Base-by-base conservation (phyloP, 176 grass and related monocot genomes). In the Triticum monococcum region DNA sequence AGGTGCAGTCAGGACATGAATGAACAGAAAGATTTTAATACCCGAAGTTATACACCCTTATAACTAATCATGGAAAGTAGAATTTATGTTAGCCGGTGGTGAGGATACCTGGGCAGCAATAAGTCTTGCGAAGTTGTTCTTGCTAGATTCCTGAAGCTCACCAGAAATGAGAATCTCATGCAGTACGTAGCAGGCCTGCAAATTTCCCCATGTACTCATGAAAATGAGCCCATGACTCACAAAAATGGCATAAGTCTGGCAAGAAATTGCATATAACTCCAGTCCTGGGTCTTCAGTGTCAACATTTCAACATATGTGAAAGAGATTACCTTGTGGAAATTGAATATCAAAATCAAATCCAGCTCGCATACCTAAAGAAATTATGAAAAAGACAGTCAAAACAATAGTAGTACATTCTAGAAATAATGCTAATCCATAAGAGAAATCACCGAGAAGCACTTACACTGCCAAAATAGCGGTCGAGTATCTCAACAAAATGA, bases 321-420 rank as follows among this genome's bases (percentile, higher is more conserved):
- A 71, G 77, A 64, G 9, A 65, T 46, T 94, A 98, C 97, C 94
- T 98, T 98, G 64, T 98, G 94, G 78, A 96, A 98, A 87, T 94
- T 98, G 89, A 98, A 98, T 88, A 98, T 98, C 82, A 98, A 93
- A 90, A 98, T 98, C 82, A 98, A 93, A 90, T 98, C 97, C 77
- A 98, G 88, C 80, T 98, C 97, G 20, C 97, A 45, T 12, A 38
- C 37, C 97, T 98, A 72, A 85, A 76, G 56, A 80, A 24, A 80
- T 77, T 22, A 14, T 68, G 57, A 75, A 67, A 23, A 64, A 45
- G 4, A 86, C 70, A 48, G 4, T 50, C 46, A 41, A 75, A 73
- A 78, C 9, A 35, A 75, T 10, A 41, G 2, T 45, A 81, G 52
- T 79, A 72, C 37, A 74, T 37, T 80, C 26, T 74, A 56, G 16